Evolutionary conservation across 106 monocot genomes (phyloP), one percentile per base, ranked within the genome.

Genomic region (Allium sativum): DNA sequence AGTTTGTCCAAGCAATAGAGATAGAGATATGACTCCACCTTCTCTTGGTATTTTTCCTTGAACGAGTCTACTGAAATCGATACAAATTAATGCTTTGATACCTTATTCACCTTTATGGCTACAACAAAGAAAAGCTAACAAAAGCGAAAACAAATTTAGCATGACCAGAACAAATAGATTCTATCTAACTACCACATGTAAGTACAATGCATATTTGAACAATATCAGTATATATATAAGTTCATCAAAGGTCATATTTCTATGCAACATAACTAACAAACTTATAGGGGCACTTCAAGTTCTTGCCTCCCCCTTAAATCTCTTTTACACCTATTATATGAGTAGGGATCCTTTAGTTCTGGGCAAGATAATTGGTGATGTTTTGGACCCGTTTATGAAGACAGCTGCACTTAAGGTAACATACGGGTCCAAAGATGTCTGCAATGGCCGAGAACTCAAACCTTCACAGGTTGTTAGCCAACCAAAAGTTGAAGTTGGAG

Each of bases 401-500:
- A 51, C 71, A 10, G 61, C 78, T 14, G 42, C 44, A 8, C 52
- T 87, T 15, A 72, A 59, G 56, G 69, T 96, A 16, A 51, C 58
- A 1, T 90, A 82, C 50, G 70, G 68, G 52, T 59, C 64, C 14
- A 81, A 9, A 46, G 79, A 77, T 4, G 79, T 95, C 9, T 75
- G 51, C 41, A 87, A 90, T 64, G 95, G 95, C 9, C 58, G 72
- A 1, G 87, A 79, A 59, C 82, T 90, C 61, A 95, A 78, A 66
- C 90, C 95, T 0, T 95, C 95, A 0, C 76, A 72, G 51, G 86
- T 95, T 1, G 70, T 68, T 8, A 79, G 55, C 61, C 77, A 82
- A 47, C 95, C 95, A 0, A 72, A 81, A 65, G 83, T 84, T 50
- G 77, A 84, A 61, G 75, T 96, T 44, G 84, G 82, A 22, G 95